These are phyloP conservation scores for Penstemon newberryi DNA, from an alignment of 257 asterid species.

Conservation along the genomic window DNA sequence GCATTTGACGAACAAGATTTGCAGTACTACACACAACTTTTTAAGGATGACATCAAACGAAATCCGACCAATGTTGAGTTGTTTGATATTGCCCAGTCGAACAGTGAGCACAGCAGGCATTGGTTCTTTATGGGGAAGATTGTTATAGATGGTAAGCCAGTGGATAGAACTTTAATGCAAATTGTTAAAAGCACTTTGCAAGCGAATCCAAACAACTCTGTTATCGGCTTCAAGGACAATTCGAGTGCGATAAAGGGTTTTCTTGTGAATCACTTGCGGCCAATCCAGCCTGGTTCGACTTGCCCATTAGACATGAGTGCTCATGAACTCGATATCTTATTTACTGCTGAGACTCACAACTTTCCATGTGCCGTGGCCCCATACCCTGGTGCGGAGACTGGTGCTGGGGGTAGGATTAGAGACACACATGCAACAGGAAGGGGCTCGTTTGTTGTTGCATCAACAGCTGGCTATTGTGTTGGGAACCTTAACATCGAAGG, in stretches of 20 bases:
- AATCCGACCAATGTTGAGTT: slow-evolving; percentile 89
- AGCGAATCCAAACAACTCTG: slow-evolving; percentile 85
- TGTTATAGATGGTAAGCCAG: slow-evolving; percentile 70
- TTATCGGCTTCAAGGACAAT: slow-evolving; percentile 94
- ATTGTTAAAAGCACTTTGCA: slow-evolving; percentile 79
- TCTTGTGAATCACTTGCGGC: slow-evolving; percentile 64
- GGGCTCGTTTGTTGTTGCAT: slow-evolving; percentile 86
- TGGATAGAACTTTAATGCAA: slow-evolving; percentile 77
- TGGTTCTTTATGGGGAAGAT: slow-evolving; percentile 94
- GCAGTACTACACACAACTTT: slow-evolving; percentile 80
- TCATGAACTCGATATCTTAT: slow-evolving; percentile 67
- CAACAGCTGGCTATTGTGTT: slow-evolving; percentile 93
- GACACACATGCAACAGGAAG: slow-evolving; percentile 97
- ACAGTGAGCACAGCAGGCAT: slow-evolving; percentile 96
- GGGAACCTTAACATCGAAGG: slow-evolving; percentile 90
- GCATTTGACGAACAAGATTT: slow-evolving; percentile 95
- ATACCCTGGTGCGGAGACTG: slow-evolving; percentile 98
- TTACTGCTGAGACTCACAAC: slow-evolving; percentile 96
- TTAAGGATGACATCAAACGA: slow-evolving; percentile 77
- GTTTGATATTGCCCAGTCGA: slow-evolving; percentile 95
- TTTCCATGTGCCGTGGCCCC: slow-evolving; percentile 99
- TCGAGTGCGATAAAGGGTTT: slow-evolving; percentile 91
- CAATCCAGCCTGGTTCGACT: slow-evolving; percentile 66
- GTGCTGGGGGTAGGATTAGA: slow-evolving; percentile 94
- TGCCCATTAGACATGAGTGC: slow-evolving; percentile 56